Percentiles rank a stretch among this genome's conserved stretches.
Conservation (phyloP, 495 filamentous ascomycete species). For the Chlorociboria aeruginascens region DNA sequence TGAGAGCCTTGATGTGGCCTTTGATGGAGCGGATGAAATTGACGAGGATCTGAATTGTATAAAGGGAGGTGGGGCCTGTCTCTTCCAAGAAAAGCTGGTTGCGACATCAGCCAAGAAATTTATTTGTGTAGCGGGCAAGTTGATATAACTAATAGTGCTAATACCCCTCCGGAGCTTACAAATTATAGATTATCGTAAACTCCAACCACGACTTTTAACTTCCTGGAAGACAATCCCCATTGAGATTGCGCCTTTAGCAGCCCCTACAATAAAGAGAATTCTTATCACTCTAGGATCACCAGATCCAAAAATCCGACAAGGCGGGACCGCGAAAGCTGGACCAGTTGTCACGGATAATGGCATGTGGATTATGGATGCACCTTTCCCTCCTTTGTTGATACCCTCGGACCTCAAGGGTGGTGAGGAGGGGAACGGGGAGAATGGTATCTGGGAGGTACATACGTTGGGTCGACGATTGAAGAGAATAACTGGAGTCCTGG, state of each 20-base stretch:
- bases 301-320: constrained; percentile 55
- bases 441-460: constrained; percentile 67
- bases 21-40: constrained; percentile 95
- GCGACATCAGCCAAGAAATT: constrained; percentile 77
- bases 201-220: constrained; percentile 63
- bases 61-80: constrained; percentile 91
- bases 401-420: constrained; percentile 38
- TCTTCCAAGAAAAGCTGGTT: constrained; percentile 97
- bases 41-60: constrained; percentile 92
- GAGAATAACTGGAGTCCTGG: constrained; percentile 73
- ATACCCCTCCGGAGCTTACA: not conserved
- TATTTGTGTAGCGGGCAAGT: constrained; percentile 77
- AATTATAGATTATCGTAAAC: constrained; percentile 70
- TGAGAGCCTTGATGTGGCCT: constrained; percentile 61
- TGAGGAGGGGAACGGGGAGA: constrained; percentile 33
- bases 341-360: constrained; percentile 87
- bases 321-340: constrained; percentile 57
- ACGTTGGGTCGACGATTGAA: constrained; percentile 61
- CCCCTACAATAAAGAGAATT: constrained; percentile 52
- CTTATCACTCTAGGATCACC: constrained; percentile 59
- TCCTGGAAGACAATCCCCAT: constrained; percentile 76
- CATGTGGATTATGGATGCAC: constrained; percentile 88
- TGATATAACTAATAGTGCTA: not conserved
- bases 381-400: constrained; percentile 61
- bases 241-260: constrained; percentile 80